phyloP scores from a whole-genome alignment of 495 filamentous ascomycete genomes.

The Pyrenula massariospora region DNA sequence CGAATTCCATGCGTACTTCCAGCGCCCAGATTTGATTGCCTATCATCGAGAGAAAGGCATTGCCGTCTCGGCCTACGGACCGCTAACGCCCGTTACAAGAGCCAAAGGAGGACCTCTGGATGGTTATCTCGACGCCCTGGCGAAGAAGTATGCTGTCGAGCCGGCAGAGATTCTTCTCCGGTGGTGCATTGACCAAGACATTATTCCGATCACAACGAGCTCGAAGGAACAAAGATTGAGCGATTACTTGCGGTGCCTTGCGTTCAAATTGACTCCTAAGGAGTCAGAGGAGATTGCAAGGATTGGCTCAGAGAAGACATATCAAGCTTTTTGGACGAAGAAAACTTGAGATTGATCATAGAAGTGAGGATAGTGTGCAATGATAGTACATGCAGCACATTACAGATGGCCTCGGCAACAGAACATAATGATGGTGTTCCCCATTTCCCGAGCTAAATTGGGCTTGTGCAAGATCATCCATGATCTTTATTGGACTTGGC shows the following conservation, averaged over 20 bases:
- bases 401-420: too few relatives aligned
- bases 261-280: slow-evolving; percentile 58
- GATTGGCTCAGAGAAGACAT: slow-evolving; percentile 55
- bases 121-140: slow-evolving; percentile 42
- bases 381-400: too few relatives aligned
- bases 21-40: slow-evolving; percentile 53
- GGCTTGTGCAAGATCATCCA: too few relatives aligned
- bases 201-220: slow-evolving; percentile 70
- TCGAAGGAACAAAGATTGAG: slow-evolving; percentile 57
- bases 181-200: slow-evolving; percentile 72
- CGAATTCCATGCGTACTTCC: slow-evolving; percentile 81
- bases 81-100: slow-evolving; percentile 54
- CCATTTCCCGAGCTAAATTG: too few relatives aligned
- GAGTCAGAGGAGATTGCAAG: slow-evolving; percentile 58
- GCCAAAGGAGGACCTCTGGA: slow-evolving; percentile 60
- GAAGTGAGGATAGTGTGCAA: too few relatives aligned
- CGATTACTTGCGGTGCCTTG: slow-evolving; percentile 47
- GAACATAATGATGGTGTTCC: too few relatives aligned
- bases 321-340: slow-evolving; percentile 52
- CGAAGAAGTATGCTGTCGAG: slow-evolving; percentile 66
- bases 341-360: too few relatives aligned
- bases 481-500: too few relatives aligned
- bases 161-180: slow-evolving; percentile 57
- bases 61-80: slow-evolving; percentile 55
- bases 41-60: slow-evolving; percentile 59